These are phyloP conservation scores for Scheffersomyces titani DNA, from an alignment of 1,139 yeast genomes.

Conservation along the genomic window DNA sequence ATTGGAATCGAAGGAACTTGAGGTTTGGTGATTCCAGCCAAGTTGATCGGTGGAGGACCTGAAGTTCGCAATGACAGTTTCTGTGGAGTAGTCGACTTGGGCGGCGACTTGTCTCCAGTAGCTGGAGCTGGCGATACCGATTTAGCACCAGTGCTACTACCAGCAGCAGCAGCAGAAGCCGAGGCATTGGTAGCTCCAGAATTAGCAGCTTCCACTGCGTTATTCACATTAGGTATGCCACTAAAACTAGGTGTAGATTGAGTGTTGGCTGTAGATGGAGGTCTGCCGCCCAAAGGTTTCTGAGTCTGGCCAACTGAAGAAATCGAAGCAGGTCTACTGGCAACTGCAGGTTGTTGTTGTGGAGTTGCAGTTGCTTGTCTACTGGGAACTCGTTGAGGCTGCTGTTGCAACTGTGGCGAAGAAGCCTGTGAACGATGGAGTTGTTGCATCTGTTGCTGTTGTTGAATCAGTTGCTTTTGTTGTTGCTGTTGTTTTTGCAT, in stretches of 20 bases:
- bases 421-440: conserved; percentile 2
- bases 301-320: not conserved
- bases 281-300: not conserved
- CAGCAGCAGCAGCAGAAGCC: conserved; percentile 43
- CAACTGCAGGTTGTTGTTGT: conserved; percentile 5
- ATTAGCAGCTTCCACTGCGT: not conserved
- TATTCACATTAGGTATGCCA: conserved; percentile 9
- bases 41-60: conserved; percentile 23
- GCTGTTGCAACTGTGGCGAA: conserved; percentile 5
- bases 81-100: not conserved
- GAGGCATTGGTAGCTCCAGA: conserved; percentile 19
- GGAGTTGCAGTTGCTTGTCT: conserved; percentile 13
- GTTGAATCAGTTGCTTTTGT: conserved; percentile 14
- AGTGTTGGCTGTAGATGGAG: not conserved
- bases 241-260: conserved; percentile 7
- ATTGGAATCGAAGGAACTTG: conserved; percentile 75
- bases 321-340: not conserved
- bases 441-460: conserved; percentile 14
- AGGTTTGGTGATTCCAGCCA: conserved; percentile 58
- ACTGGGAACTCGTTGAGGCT: conserved; percentile 11
- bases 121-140: conserved; percentile 2
- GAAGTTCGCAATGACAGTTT: conserved; percentile 9
- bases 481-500: conserved; percentile 21
- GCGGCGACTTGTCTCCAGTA: conserved; percentile 1
- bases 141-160: conserved; percentile 13